These are phyloP conservation scores for Xerocomellus chrysenteron DNA, from an alignment of 768 basidiomycete species.

Conservation along the genomic window DNA sequence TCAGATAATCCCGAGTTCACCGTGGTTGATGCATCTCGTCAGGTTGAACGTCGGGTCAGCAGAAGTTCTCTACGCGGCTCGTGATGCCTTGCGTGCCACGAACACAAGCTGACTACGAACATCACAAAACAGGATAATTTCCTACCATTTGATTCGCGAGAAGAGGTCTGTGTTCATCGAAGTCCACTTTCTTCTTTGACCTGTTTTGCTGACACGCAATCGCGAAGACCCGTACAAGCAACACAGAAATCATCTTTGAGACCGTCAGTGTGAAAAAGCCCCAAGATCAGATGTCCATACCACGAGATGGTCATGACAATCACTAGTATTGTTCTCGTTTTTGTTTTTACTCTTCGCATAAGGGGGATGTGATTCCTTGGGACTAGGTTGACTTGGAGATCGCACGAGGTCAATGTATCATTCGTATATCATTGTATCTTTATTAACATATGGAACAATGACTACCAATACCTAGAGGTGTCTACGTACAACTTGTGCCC, in stretches of 20 bases:
- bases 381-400: background rate
- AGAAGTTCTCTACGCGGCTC: background rate
- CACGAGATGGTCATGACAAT: background rate
- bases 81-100: background rate
- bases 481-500: background rate
- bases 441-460: background rate
- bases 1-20: slow-evolving; percentile 17
- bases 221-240: slow-evolving; percentile 11
- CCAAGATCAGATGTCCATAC: slow-evolving; percentile 5
- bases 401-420: slow-evolving; percentile 5
- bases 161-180: slow-evolving; percentile 7
- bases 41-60: slow-evolving; percentile 21
- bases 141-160: slow-evolving; percentile 7
- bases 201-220: background rate
- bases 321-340: background rate
- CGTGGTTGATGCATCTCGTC: slow-evolving; percentile 22
- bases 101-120: slow-evolving; percentile 7
- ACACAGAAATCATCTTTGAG: slow-evolving; percentile 23
- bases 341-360: background rate
- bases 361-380: background rate
- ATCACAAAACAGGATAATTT: slow-evolving; percentile 10
- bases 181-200: background rate
- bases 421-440: slow-evolving; percentile 3
- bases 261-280: slow-evolving; percentile 15
- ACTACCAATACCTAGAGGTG: background rate